Conservation (phyloP, 2,329 filamentous ascomycete genomes). For the Trichophyton simii region DNA sequence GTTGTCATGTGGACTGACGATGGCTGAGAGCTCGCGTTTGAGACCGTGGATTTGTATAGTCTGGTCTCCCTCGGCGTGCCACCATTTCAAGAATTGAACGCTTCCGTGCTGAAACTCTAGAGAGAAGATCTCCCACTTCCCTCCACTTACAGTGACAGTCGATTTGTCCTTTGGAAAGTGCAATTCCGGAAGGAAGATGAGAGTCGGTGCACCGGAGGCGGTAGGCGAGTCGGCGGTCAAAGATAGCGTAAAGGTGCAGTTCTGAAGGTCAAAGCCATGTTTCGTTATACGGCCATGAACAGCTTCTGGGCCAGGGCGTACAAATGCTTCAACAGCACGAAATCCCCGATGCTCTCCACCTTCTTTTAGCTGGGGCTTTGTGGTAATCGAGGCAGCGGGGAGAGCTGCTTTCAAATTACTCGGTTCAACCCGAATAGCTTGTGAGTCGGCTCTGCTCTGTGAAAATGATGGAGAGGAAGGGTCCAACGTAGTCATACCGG, state of each 20-base stretch:
- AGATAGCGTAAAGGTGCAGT: constrained; percentile 62
- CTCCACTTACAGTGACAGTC: constrained; percentile 62
- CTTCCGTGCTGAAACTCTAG: constrained; percentile 57
- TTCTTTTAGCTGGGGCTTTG: constrained; percentile 42
- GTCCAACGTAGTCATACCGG: constrained; percentile 26
- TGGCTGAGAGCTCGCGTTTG: constrained; percentile 42
- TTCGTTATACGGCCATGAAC: constrained; percentile 58
- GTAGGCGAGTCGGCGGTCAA: constrained; percentile 51
- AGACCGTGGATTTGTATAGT: constrained; percentile 63
- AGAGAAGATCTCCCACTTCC: constrained; percentile 75
- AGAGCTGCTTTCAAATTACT: constrained; percentile 63
- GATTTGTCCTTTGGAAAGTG: constrained; percentile 72
- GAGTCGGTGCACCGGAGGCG: constrained; percentile 56
- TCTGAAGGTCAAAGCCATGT: constrained; percentile 72
- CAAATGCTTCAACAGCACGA: constrained; percentile 83
- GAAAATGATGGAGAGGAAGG: constrained; percentile 43
- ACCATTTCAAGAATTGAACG: constrained; percentile 75
- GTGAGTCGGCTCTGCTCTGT: constrained; percentile 35
- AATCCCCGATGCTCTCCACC: constrained; percentile 57
- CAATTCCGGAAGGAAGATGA: constrained; percentile 77
- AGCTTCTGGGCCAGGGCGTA: constrained; percentile 68
- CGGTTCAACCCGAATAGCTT: constrained; percentile 49
- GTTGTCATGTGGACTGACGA: constrained; percentile 51
- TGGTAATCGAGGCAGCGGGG: constrained; percentile 44
- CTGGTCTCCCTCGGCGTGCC: constrained; percentile 80